Evolutionary conservation across 163 green algal species (phyloP), one percentile per base, ranked within the genome.

Genomic region (Scenedesmus sp.): DNA sequence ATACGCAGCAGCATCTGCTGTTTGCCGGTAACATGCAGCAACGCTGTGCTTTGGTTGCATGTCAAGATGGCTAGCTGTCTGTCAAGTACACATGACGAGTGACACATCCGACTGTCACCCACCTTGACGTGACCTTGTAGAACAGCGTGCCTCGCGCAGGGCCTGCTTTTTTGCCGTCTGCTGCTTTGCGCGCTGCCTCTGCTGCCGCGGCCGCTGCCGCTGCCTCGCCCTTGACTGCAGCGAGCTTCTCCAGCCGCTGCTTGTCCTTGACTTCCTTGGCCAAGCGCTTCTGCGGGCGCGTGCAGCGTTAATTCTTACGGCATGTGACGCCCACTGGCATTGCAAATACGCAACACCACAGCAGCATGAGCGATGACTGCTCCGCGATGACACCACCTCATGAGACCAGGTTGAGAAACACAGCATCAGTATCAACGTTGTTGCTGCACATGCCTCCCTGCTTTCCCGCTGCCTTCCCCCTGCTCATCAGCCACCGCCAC

Each of bases 61-160:
- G n/a, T n/a, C n/a, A n/a, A n/a, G n/a, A n/a, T n/a, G n/a, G n/a
- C n/a, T n/a, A n/a, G 15, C 49, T 56, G 49, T 56, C 15, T 20
- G 49, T 56, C 13, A 56, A 12, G 15, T 20, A 56, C 13, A 13
- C 13, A 56, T 56, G 61, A n/a, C 61, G 61, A n/a, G n/a, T n/a
- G n/a, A n/a, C n/a, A n/a, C n/a, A n/a, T n/a, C 10, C 15, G 22
- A 18, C 30, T 76, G 30, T 76, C 30, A 76, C 85, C 1, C 51
- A 97, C 96, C 96, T 96, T 96, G 20, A 99, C 96, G 95, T 98
- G 83, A 98, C 93, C 73, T 93, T 95, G 94, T 97, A 98, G 87
- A 97, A 99, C 0, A 94, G 85, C 72, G 95, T 97, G 72, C 92
- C 94, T 24, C 83, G 37, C 87, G 56, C 79, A 88, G 91, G 89